Base-by-base conservation (phyloP, 257 asterid genomes). In the Linaria vulgaris region DNA sequence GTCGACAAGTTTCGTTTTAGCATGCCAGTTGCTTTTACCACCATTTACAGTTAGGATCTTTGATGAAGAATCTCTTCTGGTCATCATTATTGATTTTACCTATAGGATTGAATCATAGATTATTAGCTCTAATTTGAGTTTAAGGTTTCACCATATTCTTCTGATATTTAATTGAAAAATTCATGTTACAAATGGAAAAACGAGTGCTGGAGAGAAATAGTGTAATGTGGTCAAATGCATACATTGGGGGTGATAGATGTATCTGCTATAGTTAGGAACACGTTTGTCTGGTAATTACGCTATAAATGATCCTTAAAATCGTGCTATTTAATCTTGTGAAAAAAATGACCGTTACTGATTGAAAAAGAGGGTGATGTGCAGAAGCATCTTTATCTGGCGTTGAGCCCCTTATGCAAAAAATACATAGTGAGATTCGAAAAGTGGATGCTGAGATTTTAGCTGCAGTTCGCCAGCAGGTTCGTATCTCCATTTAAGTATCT, bases 391-490 rank as follows among this genome's bases (percentile, higher is more conserved):
- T 92, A 72, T 89, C 95, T 75, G 99, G 96, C 16, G 95, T 85
- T 16, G 97, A 87, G 83, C 97, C 95, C 68, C 90, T 90, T 63
- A 77, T 90, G 96, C 96, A 90, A 77, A 90, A 85, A 77, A 83
- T 90, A 82, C 96, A 87, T 46, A 74, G 83, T 74, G 97, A 87
- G 77, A 85, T 90, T 50, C 91, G 89, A 57, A 83, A 74, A 56
- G 97, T 90, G 58, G 97, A 90, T 87, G 85, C 94, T 45, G 92
- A 85, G 71, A 90, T 90, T 69, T 74, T 90, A 68, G 59, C 91
- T 12, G 96, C 96, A 58, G 97, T 90, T 44, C 95, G 97, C 46
- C 97, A 87, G 77, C 97, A 90, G 96, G 97, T 90, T 80, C 59
- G 78, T 21, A 51, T 69, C 57, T 72, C 54, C 73, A 6, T 14